phyloP scores from a whole-genome alignment of 148 eudicot genomes.

The Fagopyrum esculentum region DNA sequence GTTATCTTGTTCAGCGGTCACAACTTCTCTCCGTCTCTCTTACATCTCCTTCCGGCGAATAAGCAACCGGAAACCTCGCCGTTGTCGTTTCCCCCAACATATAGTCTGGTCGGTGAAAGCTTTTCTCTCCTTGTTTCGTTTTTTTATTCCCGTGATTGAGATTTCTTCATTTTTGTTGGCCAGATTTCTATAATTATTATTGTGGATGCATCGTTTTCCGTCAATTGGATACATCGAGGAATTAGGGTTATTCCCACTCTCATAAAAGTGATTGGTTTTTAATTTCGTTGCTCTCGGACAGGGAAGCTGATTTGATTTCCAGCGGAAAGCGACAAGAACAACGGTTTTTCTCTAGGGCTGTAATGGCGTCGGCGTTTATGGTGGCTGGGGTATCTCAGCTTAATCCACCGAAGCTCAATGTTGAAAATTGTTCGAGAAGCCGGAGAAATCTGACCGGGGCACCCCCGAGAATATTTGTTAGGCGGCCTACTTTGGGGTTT shows the following conservation, averaged over 20 bases:
- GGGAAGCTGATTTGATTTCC: constrained; percentile 4
- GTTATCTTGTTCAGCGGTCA: constrained; percentile 12
- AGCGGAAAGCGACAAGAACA: background rate
- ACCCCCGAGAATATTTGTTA: constrained; percentile 6
- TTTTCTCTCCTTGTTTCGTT: background rate
- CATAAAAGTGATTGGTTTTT: background rate
- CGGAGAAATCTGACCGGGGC: constrained; percentile 11
- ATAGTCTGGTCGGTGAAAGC: background rate
- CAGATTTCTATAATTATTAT: background rate
- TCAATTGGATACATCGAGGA: constrained; percentile 1
- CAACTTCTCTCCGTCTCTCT: background rate
- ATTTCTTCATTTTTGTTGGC: background rate
- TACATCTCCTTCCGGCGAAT: background rate
- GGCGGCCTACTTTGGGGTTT: constrained; percentile 15
- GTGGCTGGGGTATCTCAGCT: constrained; percentile 17
- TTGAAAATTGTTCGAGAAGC: background rate
- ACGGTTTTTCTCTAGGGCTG: background rate
- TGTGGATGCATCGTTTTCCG: constrained; percentile 6
- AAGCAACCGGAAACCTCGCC: background rate
- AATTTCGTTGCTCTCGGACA: background rate
- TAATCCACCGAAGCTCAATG: constrained; percentile 10
- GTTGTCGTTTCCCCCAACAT: background rate
- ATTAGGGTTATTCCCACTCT: background rate
- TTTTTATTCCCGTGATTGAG: background rate
- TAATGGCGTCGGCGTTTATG: constrained; percentile 14